Evolutionary conservation across 192 early-diverging fungal genomes (phyloP).

Genomic region (Coemansia sp.): DNA sequence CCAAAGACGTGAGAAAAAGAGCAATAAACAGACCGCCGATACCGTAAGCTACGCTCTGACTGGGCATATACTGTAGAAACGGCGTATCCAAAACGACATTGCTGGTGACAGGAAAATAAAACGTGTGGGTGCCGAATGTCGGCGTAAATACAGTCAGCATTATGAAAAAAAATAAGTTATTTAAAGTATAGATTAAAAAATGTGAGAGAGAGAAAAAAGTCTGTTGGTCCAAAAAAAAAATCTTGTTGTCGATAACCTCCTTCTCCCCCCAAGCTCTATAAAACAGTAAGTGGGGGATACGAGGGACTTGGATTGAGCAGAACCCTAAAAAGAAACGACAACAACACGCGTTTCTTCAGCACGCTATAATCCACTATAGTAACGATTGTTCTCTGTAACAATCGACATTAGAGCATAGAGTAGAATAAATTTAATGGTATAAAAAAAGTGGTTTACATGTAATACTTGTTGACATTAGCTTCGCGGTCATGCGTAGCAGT

Average conservation of each 20-base stretch:
- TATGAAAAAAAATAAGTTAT: not conserved
- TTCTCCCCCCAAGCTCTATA: not conserved
- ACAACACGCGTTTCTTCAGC: not conserved
- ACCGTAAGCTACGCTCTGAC: conserved; percentile 27
- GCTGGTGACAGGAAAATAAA: conserved; percentile 7
- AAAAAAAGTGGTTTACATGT: conserved; percentile 27
- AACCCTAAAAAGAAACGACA: not conserved
- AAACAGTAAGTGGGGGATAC: not conserved
- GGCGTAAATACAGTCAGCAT: conserved; percentile 17
- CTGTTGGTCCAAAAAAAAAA: too few relatives aligned
- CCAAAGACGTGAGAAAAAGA: conserved; percentile 15
- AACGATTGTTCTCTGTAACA: not conserved
- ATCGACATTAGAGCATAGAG: not conserved
- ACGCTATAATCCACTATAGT: not conserved
- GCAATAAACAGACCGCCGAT: conserved; percentile 37
- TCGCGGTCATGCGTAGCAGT: conserved; percentile 28
- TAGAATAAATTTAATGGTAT: not conserved
- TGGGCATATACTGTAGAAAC: conserved; percentile 31
- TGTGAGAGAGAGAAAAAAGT: not conserved
- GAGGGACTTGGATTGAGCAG: not conserved
- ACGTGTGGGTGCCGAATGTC: conserved; percentile 11
- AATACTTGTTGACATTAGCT: conserved; percentile 35
- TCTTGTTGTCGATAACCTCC: not conserved
- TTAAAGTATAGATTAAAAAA: not conserved
- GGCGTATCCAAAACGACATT: conserved; percentile 21